Conservation (phyloP, 352 stramenopile genomes). For the Globisporangium spinosum region DNA sequence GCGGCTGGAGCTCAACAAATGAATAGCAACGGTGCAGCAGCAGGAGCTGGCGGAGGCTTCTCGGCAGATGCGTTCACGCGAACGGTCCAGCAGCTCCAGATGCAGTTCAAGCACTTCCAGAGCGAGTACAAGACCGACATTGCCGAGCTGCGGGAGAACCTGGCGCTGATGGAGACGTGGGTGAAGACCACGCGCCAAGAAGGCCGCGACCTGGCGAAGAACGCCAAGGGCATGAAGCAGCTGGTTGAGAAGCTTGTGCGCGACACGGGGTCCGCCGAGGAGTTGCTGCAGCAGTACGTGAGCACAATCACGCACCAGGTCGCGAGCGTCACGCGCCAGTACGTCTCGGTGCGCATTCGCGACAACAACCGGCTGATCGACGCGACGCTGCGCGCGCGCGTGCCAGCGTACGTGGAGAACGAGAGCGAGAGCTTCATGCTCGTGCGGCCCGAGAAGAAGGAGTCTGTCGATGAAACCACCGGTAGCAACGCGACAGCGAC, state of each 20-base stretch:
- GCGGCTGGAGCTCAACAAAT: not conserved
- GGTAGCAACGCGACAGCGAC: slow-evolving; percentile 2
- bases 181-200: slow-evolving; percentile 41
- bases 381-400: slow-evolving; percentile 61
- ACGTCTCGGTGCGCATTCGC: slow-evolving; percentile 73
- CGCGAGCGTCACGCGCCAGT: slow-evolving; percentile 74
- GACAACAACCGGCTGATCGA: slow-evolving; percentile 82
- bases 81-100: slow-evolving; percentile 32
- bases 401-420: slow-evolving; percentile 63
- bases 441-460: slow-evolving; percentile 51
- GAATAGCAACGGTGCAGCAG: not conserved
- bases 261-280: slow-evolving; percentile 60
- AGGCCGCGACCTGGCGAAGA: slow-evolving; percentile 41
- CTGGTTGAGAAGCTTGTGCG: slow-evolving; percentile 78
- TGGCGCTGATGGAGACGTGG: slow-evolving; percentile 41
- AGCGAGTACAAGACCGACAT: slow-evolving; percentile 35
- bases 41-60: not conserved
- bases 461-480: slow-evolving; percentile 12
- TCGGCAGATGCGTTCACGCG: slow-evolving; percentile 15
- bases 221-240: slow-evolving; percentile 56
- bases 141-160: slow-evolving; percentile 30
- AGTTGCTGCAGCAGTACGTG: slow-evolving; percentile 79
- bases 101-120: slow-evolving; percentile 37
- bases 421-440: slow-evolving; percentile 69
- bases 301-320: slow-evolving; percentile 84